Evolutionary conservation across 768 basidiomycete genomes (phyloP).

Genomic region (Pleurotus ostreatus): DNA sequence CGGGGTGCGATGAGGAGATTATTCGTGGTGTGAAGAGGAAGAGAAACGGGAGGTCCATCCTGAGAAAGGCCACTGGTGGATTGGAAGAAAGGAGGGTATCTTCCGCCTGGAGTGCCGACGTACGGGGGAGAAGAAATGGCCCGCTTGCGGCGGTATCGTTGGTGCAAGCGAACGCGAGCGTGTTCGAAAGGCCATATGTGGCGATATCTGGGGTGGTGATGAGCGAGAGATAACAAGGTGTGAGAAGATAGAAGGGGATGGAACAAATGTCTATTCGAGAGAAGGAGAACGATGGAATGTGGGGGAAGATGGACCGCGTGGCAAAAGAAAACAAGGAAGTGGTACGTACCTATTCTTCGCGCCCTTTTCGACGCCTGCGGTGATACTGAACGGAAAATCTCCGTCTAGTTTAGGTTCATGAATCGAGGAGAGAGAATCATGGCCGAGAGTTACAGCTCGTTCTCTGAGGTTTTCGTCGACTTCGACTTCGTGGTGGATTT

Average conservation of each 20-base stretch:
- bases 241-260: not conserved
- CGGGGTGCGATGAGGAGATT: not conserved
- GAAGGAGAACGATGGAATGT: too few relatives aligned
- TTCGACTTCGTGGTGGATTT: not conserved
- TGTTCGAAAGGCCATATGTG: conserved; percentile 99
- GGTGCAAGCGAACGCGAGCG: conserved; percentile 75
- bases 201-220: conserved; percentile 58
- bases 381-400: conserved; percentile 85
- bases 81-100: not conserved
- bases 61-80: not conserved
- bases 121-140: not conserved
- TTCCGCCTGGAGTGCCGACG: not conserved
- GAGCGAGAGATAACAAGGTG: not conserved
- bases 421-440: too few relatives aligned
- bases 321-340: too few relatives aligned
- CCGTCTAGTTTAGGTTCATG: conserved; percentile 2
- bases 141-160: conserved; percentile 9
- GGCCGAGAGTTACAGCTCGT: too few relatives aligned
- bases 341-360: conserved; percentile 76
- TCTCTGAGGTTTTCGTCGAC: not conserved
- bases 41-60: not conserved
- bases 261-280: too few relatives aligned
- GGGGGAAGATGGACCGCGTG: too few relatives aligned
- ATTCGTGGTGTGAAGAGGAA: not conserved
- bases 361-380: conserved; percentile 93